These are phyloP conservation scores for Truncatella angustata DNA, from an alignment of 2,329 filamentous ascomycete genomes.

Conservation along the genomic window DNA sequence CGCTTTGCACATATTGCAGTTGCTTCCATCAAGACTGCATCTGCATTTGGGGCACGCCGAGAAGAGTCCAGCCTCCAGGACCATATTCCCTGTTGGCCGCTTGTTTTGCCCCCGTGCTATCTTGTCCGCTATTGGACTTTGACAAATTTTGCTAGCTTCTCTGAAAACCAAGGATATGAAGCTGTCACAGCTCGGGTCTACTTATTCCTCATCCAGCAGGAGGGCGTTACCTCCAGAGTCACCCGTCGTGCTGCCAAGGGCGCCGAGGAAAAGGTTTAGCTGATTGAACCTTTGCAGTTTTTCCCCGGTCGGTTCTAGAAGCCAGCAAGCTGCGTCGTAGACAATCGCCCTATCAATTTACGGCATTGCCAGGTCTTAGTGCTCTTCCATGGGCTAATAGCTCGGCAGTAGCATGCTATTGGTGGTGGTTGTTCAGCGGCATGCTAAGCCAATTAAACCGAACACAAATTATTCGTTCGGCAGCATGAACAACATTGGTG, in stretches of 20 bases:
- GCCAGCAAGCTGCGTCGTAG: not conserved
- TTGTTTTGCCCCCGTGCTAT: too few species aligned
- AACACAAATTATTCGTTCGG: not conserved
- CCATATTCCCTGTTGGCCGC: too few species aligned
- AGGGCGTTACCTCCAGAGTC: not conserved
- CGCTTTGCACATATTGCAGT: too few species aligned
- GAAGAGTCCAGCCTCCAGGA: too few species aligned
- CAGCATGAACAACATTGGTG: not conserved
- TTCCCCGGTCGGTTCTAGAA: not conserved
- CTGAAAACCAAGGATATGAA: not conserved
- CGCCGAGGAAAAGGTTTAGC: not conserved
- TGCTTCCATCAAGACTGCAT: too few species aligned
- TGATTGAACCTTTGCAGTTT: not conserved
- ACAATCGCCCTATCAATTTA: not conserved
- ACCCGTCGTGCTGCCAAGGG: not conserved
- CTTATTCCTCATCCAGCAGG: conserved; percentile 3
- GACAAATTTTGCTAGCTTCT: not conserved
- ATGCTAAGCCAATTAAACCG: conserved; percentile 1
- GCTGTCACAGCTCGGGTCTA: not conserved
- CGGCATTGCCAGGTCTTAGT: too few species aligned
- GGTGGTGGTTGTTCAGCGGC: not conserved
- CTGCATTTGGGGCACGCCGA: too few species aligned
- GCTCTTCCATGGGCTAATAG: too few species aligned
- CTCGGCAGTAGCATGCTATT: too few species aligned
- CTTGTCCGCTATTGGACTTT: too few species aligned